Percentiles rank a stretch among this genome's conserved stretches.
Conservation (phyloP, 225 moss, liverwort and hornwort species). For the Bryoerythrophyllum caledonicum region DNA sequence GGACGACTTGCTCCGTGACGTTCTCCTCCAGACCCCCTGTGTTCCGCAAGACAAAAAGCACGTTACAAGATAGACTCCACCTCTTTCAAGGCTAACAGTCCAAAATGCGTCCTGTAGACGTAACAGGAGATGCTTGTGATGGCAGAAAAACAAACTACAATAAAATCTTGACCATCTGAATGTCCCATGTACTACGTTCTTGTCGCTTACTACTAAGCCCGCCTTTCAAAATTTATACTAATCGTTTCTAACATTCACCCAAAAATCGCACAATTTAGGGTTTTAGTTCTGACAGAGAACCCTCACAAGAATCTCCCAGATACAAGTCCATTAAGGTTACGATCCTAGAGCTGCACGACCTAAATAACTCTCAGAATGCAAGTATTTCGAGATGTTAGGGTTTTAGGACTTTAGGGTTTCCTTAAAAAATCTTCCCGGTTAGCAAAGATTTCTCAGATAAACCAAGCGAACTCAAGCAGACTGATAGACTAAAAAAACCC, state of each 20-base stretch:
- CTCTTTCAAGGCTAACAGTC: conserved; percentile 5
- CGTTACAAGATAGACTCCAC: neutral
- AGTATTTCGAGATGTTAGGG: conserved; percentile 7
- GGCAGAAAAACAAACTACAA: neutral
- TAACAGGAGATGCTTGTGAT: neutral
- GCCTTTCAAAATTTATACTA: neutral
- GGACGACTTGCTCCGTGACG: conserved; percentile 88
- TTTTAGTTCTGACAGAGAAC: neutral
- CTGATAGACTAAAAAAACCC: neutral
- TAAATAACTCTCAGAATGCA: neutral
- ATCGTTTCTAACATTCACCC: neutral
- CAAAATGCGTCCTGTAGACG: neutral
- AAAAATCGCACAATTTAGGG: neutral
- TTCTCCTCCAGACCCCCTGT: conserved; percentile 95
- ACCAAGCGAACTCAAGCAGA: too few species aligned
- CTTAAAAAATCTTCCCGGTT: neutral
- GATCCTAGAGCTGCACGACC: neutral
- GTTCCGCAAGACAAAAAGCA: conserved; percentile 19
- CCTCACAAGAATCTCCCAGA: neutral
- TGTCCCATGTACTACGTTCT: neutral
- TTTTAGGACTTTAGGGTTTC: conserved; percentile 1
- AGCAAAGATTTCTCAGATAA: too few species aligned
- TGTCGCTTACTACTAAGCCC: neutral
- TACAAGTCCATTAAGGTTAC: neutral
- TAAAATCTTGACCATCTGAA: neutral